phyloP scores from a whole-genome alignment of 192 early-diverging fungal species.

The Podila minutissima region DNA sequence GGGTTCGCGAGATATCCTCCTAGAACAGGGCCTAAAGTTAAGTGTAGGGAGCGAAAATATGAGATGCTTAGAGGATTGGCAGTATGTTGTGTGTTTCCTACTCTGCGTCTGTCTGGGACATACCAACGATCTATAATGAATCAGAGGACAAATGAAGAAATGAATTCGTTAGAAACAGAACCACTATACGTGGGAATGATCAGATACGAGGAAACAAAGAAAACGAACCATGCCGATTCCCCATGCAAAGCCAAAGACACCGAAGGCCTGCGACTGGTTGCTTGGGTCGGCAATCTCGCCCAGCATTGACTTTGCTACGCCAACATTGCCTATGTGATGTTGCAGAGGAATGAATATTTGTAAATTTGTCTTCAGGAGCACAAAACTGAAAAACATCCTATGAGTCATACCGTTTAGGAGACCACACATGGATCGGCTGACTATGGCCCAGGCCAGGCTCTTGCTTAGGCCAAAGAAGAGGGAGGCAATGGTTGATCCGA shows the following conservation, averaged over 20 bases:
- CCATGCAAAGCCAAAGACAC: constrained; percentile 78
- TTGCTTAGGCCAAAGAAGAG: constrained; percentile 79
- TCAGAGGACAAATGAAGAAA: neutral
- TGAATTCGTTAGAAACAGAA: neutral
- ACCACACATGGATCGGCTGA: constrained; percentile 71
- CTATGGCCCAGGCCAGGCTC: constrained; percentile 67
- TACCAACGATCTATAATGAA: constrained; percentile 5
- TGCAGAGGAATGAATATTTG: neutral
- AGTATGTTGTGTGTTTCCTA: too few relatives aligned
- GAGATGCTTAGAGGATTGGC: neutral
- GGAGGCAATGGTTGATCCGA: constrained; percentile 77
- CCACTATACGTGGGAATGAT: neutral
- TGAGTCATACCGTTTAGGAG: constrained; percentile 68
- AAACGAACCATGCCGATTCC: constrained; percentile 52
- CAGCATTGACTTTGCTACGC: constrained; percentile 84
- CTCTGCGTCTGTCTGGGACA: neutral
- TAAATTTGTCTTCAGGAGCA: neutral
- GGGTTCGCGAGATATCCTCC: constrained; percentile 88
- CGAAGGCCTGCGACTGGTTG: constrained; percentile 82
- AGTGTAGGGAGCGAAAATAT: neutral
- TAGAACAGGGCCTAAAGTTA: constrained; percentile 68
- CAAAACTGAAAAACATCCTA: neutral
- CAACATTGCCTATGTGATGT: constrained; percentile 63
- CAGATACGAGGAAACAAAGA: constrained; percentile 6
- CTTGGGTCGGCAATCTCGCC: constrained; percentile 88